Evolutionary conservation across 345 rosid species (phyloP).

Genomic region (Eucalyptus pauciflora): DNA sequence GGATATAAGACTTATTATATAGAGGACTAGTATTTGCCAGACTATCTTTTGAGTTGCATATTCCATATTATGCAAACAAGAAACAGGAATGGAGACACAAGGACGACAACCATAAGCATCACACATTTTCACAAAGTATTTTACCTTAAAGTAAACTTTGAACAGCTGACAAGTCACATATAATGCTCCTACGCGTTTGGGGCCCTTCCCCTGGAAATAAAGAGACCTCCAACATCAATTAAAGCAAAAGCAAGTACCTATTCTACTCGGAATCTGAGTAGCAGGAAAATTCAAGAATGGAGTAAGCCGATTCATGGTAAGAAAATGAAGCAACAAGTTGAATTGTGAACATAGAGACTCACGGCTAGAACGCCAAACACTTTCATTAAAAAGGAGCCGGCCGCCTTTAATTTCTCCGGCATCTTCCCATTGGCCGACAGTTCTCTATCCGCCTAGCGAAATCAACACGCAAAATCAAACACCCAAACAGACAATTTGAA

Average conservation of each 20-base stretch:
- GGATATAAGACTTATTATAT: not conserved
- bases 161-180: conserved; percentile 94
- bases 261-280: not conserved
- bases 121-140: not conserved
- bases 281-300: not conserved
- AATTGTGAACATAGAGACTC: conserved; percentile 10
- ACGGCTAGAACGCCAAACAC: conserved; percentile 95
- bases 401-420: conserved; percentile 90
- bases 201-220: conserved; percentile 73
- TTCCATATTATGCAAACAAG: not conserved
- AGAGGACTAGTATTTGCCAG: not conserved
- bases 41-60: not conserved
- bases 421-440: conserved; percentile 72
- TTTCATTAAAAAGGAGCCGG: conserved; percentile 95
- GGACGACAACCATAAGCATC: not conserved
- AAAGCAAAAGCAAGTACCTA: not conserved
- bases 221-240: not conserved
- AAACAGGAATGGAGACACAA: not conserved
- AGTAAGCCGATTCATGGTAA: not conserved
- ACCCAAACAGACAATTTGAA: not conserved
- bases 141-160: conserved; percentile 89
- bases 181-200: conserved; percentile 90
- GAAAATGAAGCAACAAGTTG: not conserved
- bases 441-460: conserved; percentile 69
- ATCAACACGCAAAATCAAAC: not conserved